A percentile compares a stretch with the other conserved stretches of the same genome.
phyloP scores from a whole-genome alignment of 352 stramenopile genomes.

The Aphanomyces astaci region DNA sequence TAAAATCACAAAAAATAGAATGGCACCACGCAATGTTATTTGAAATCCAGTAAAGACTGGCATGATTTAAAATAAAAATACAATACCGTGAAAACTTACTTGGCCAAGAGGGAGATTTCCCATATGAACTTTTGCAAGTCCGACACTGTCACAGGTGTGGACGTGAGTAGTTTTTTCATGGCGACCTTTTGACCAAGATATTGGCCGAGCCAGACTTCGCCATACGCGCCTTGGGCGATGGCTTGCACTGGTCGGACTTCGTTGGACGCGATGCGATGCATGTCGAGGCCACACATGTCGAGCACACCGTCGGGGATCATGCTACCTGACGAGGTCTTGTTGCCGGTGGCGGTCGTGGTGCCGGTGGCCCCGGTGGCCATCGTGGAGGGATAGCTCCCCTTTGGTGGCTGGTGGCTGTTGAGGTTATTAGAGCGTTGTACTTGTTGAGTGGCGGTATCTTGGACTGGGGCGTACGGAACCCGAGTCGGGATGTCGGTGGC shows the following conservation, averaged over 20 bases:
- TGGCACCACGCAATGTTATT: too few species aligned
- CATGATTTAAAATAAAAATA: too few species aligned
- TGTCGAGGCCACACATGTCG: slow-evolving; percentile 1
- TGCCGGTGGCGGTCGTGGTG: not conserved
- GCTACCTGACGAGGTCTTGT: too few species aligned
- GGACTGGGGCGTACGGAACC: not conserved
- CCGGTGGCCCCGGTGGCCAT: too few species aligned
- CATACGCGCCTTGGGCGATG: slow-evolving; percentile 69
- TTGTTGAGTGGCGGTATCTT: not conserved
- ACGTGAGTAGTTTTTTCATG: slow-evolving; percentile 66
- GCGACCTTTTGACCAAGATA: slow-evolving; percentile 68
- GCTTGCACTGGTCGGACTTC: not conserved
- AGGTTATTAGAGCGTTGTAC: too few species aligned
- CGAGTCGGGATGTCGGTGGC: too few species aligned
- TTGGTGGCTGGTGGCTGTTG: too few species aligned
- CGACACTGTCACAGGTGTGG: slow-evolving; percentile 29
- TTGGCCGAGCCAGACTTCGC: slow-evolving; percentile 75
- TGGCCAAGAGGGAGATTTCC: slow-evolving; percentile 8
- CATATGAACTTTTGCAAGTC: slow-evolving; percentile 20
- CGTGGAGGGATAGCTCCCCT: too few species aligned
- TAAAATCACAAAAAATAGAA: too few species aligned
- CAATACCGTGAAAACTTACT: too few species aligned
- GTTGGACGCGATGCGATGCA: slow-evolving; percentile 2
- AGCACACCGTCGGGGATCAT: not conserved
- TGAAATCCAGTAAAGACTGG: too few species aligned